phyloP scores from a whole-genome alignment of 2,329 filamentous ascomycete genomes.

The Chalaropsis ovoidea region DNA sequence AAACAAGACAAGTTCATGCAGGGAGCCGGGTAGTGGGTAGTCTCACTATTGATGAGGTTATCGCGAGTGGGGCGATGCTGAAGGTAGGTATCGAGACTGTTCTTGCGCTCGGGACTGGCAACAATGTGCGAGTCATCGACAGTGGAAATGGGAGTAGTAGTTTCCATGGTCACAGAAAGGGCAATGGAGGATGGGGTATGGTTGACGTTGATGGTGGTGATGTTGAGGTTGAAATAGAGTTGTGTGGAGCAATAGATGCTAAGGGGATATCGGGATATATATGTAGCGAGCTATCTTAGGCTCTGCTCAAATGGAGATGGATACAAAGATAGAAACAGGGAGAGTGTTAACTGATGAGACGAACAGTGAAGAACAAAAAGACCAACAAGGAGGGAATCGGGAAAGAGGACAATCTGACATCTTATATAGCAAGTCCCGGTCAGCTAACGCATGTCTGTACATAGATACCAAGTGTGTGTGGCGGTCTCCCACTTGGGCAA shows the following conservation, averaged over 20 bases:
- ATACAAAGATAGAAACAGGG: not conserved
- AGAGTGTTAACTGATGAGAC: not conserved
- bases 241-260: not conserved
- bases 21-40: not conserved
- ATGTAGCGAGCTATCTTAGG: not conserved
- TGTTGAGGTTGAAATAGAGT: not conserved
- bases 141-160: constrained; percentile 12
- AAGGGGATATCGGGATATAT: not conserved
- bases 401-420: not conserved
- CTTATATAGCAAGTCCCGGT: not conserved
- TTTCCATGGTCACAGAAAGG: not conserved
- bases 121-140: constrained; percentile 51
- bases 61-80: constrained; percentile 64
- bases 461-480: not conserved
- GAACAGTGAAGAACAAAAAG: not conserved
- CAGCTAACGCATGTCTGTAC: not conserved
- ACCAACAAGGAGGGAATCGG: no score
- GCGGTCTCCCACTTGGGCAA: not conserved
- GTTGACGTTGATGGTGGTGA: not conserved
- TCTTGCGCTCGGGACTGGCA: constrained; percentile 46
- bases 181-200: not conserved
- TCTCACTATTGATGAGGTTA: constrained; percentile 54
- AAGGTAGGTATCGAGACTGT: constrained; percentile 64
- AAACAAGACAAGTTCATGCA: not conserved
- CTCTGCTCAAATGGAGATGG: not conserved